A percentile compares a stretch with the other conserved stretches of the same genome.
These are phyloP conservation scores for Odonthalia washingtoniensis DNA, from an alignment of 31 red algal genomes.

Conservation along the genomic window DNA sequence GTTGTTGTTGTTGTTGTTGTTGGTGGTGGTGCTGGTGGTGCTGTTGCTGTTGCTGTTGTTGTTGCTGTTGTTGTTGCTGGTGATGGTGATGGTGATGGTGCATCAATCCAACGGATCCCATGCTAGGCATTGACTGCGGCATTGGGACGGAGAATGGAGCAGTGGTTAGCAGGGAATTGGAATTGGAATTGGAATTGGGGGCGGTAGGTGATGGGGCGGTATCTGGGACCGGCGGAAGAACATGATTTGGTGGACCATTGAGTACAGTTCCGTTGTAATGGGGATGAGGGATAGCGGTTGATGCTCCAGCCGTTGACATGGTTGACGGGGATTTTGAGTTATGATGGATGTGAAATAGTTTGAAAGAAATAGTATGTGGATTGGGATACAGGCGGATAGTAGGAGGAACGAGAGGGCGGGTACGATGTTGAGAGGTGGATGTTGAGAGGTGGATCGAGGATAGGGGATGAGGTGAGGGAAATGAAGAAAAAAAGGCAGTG, in stretches of 20 bases:
- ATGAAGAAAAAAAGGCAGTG: background rate
- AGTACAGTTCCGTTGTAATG: slow-evolving; percentile 10
- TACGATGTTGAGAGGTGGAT: background rate
- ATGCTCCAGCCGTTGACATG: background rate
- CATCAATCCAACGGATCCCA: background rate
- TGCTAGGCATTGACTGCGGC: background rate
- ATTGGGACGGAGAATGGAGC: background rate
- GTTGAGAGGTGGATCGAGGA: background rate
- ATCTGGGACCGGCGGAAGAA: slow-evolving; percentile 16
- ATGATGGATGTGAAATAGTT: background rate
- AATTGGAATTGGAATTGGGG: background rate
- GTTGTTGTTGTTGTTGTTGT: background rate
- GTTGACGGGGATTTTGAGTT: background rate
- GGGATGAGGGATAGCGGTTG: background rate
- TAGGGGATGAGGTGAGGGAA: background rate
- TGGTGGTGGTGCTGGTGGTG: background rate
- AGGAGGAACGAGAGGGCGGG: background rate
- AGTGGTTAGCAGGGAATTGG: background rate
- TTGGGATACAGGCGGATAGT: background rate
- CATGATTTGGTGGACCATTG: slow-evolving; percentile 15
- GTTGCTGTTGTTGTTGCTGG: background rate
- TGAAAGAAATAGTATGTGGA: background rate
- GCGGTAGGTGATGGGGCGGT: background rate
- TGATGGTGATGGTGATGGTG: background rate
- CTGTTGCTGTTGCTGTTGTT: background rate